phyloP scores from a whole-genome alignment of 148 eudicot genomes.

The Persicaria tinctoria region DNA sequence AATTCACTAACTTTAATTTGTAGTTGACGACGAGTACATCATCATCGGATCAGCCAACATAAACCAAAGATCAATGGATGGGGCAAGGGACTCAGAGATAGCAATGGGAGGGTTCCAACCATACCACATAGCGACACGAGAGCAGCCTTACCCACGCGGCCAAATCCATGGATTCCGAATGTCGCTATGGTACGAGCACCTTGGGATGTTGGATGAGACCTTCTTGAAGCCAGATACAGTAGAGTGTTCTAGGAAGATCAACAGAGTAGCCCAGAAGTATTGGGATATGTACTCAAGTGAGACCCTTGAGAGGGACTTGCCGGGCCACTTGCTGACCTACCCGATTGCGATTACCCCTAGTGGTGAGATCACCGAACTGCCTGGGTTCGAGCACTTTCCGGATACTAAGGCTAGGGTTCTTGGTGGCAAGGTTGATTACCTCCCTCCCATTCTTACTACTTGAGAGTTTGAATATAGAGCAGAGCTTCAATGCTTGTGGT shows the following conservation, averaged over 20 bases:
- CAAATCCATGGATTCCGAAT: conserved; percentile 50
- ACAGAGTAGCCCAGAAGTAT: conserved; percentile 36
- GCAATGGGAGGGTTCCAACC: conserved; percentile 91
- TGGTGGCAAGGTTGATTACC: conserved; percentile 31
- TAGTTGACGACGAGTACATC: conserved; percentile 85
- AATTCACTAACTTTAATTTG: neutral
- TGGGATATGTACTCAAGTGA: conserved; percentile 43
- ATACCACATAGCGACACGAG: conserved; percentile 29
- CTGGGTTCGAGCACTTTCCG: conserved; percentile 45
- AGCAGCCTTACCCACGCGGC: conserved; percentile 28
- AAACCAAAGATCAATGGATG: conserved; percentile 83
- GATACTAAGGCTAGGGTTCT: conserved; percentile 61
- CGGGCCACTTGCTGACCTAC: conserved; percentile 56
- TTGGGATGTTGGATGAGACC: conserved; percentile 17
- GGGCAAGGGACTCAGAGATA: conserved; percentile 71
- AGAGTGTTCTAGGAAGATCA: conserved; percentile 43
- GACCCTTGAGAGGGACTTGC: conserved; percentile 31
- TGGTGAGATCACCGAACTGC: conserved; percentile 34
- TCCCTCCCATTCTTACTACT: conserved; percentile 58
- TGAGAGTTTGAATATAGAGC: conserved; percentile 6
- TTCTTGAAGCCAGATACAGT: conserved; percentile 38
- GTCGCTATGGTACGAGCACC: conserved; percentile 75
- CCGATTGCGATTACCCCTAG: conserved; percentile 34
- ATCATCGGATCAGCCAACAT: conserved; percentile 82
- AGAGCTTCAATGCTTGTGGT: neutral